Conservation (phyloP, 75 land plant genomes). For the Azolla pinnata region DNA sequence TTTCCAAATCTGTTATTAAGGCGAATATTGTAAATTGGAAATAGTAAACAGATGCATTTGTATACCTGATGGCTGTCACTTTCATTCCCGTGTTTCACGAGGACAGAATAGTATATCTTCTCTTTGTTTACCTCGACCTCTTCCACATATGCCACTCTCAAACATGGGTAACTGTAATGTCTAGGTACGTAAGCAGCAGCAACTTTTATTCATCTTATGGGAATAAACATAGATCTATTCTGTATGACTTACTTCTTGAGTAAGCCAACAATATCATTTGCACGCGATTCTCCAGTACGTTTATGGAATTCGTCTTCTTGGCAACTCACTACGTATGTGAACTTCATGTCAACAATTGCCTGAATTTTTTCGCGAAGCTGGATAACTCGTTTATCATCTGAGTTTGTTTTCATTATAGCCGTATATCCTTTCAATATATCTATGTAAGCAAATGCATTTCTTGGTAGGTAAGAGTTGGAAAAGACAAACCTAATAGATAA, state of each 20-base stretch:
- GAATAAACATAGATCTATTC: not conserved
- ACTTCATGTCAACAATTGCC: constrained; percentile 36
- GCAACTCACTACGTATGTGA: constrained; percentile 32
- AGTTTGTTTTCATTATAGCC: constrained; percentile 12
- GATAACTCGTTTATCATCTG: constrained; percentile 40
- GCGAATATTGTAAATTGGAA: too few relatives aligned
- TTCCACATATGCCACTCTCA: constrained; percentile 83
- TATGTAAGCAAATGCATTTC: not conserved
- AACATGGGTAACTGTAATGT: constrained; percentile 54
- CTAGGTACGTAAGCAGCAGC: not conserved
- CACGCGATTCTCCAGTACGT: constrained; percentile 20
- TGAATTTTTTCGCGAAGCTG: constrained; percentile 72
- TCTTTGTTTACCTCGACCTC: constrained; percentile 54
- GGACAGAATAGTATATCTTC: constrained; percentile 62
- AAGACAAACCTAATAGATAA: not conserved
- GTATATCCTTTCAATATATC: constrained; percentile 30
- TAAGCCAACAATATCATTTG: constrained; percentile 27
- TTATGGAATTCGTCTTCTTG: constrained; percentile 25
- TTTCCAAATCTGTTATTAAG: too few relatives aligned
- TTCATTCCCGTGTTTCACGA: constrained; percentile 53
- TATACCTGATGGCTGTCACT: too few relatives aligned
- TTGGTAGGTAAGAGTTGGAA: not conserved
- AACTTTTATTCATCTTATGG: not conserved
- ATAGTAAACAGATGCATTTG: too few relatives aligned
- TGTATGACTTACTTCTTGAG: constrained; percentile 16